Base-by-base conservation (phyloP, 495 filamentous ascomycete genomes). In the Aspergillus taichungensis region DNA sequence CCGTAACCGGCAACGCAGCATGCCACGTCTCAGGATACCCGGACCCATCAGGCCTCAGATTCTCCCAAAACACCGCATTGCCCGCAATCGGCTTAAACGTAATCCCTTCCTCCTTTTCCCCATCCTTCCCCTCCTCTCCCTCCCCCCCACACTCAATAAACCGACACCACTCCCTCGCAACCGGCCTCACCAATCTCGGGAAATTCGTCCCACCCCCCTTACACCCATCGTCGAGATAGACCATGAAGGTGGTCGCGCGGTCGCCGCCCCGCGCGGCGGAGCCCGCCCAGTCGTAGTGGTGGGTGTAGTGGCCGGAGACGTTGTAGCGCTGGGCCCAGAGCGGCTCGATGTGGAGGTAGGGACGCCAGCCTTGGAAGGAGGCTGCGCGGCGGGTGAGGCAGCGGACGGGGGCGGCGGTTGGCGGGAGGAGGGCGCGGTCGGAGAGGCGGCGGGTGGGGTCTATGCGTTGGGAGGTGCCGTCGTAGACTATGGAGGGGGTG, bases 31-130 rank as follows among this genome's bases (percentile, higher is more conserved):
- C 71, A 51, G 73, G 63, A 61, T 85, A 80, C 27, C 82, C 82
- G 6, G 56, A 64, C 36, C 84, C 82, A 65, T 81, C 75, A 3
- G 69, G 57, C 12, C 70, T 51, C 48, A 89, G 55, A 64, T 89
- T 89, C 67, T 78, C 75, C 84, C 85, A 89, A 56, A 80, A 89
- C 11, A 89, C 74, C 5, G 82, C 84, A 64, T 83, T 85, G 13
- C 84, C 83, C 54, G 76, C 73, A 6, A 82, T 63, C 0, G 83
- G 77, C 49, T 75, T 75, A 52, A 87, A 85, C 35, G 80, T 85
- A 4, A 84, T 61, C 0, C 84, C 83, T 28, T 74, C 69, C 33
- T 45, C 37, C 28, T n/a, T n/a, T n/a, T 39, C 34, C 33, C 34
- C 45, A n/a, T 45, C 34, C 32, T 9, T 28, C 14, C 8, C 40